phyloP scores from a whole-genome alignment of 129 eudicot species.

The Flaveria linearis region DNA sequence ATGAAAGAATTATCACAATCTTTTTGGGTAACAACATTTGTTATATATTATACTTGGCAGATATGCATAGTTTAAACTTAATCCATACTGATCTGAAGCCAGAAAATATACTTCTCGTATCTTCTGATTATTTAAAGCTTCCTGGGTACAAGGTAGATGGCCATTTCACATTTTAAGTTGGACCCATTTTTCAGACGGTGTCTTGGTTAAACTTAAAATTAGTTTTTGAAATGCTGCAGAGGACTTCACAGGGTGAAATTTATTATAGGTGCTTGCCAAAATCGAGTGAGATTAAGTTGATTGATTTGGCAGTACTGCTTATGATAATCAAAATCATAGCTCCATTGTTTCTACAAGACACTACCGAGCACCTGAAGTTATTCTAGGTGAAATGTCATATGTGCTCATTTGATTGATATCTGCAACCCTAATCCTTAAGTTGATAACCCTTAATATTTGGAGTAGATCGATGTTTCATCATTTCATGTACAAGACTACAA shows the following conservation, averaged over 20 bases:
- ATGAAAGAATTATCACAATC: conserved; percentile 18
- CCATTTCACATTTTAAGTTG: conserved; percentile 29
- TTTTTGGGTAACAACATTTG: conserved; percentile 36
- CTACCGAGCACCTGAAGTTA: conserved; percentile 98
- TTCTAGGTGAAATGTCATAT: conserved; percentile 61
- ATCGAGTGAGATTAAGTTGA: conserved; percentile 94
- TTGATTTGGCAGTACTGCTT: conserved; percentile 95
- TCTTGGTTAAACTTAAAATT: conserved; percentile 32
- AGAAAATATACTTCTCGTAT: conserved; percentile 87
- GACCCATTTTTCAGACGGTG: conserved; percentile 29
- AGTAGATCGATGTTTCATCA: neutral
- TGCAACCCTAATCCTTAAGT: conserved; percentile 14
- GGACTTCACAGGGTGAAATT: conserved; percentile 55
- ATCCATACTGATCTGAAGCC: conserved; percentile 99
- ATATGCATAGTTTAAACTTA: conserved; percentile 83
- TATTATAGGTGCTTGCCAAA: conserved; percentile 84
- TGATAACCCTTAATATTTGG: neutral
- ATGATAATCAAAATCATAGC: conserved; percentile 74
- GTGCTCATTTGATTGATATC: conserved; percentile 17
- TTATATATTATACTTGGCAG: conserved; percentile 52
- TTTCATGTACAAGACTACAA: neutral
- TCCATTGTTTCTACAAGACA: conserved; percentile 94
- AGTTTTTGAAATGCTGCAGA: conserved; percentile 64
- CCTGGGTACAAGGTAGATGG: conserved; percentile 79
- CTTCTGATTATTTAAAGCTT: conserved; percentile 78